Conservation (phyloP, 2,329 filamentous ascomycete genomes). For the Colletotrichum spinosum region DNA sequence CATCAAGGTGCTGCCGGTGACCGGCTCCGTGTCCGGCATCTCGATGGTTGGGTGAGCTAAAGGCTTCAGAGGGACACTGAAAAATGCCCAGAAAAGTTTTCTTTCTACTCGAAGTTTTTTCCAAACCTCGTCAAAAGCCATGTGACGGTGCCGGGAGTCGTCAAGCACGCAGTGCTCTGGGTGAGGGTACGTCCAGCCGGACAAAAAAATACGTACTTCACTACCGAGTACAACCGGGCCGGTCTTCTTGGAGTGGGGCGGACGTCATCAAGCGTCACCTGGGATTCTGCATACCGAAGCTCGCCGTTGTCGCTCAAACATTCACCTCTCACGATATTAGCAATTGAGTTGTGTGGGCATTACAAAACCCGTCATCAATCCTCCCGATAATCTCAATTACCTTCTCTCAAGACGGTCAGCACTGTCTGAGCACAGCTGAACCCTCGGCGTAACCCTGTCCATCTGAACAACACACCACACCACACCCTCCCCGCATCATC, state of each 20-base stretch:
- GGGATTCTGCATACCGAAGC: slow-evolving; percentile 7
- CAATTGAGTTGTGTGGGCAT: slow-evolving; percentile 3
- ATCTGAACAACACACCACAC: slow-evolving; percentile 10
- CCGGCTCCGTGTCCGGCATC: too few relatives aligned
- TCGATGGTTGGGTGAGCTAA: too few relatives aligned
- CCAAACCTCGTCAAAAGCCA: too few relatives aligned
- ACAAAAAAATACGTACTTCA: too few relatives aligned
- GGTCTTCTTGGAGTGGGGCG: slow-evolving; percentile 26
- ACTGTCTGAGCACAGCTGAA: slow-evolving; percentile 13
- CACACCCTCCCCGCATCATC: slow-evolving; percentile 22
- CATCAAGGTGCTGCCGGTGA: too few relatives aligned
- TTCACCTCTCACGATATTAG: slow-evolving; percentile 4
- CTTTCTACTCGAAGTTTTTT: too few relatives aligned
- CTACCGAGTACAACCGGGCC: slow-evolving; percentile 27
- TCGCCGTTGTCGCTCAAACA: slow-evolving; percentile 32
- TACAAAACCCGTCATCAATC: neutral
- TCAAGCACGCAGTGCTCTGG: neutral
- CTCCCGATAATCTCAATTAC: neutral
- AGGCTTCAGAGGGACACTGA: too few relatives aligned
- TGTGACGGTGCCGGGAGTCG: too few relatives aligned
- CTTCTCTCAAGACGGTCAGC: neutral
- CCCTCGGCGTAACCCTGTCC: slow-evolving; percentile 4
- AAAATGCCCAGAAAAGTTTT: too few relatives aligned
- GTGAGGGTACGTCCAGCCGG: slow-evolving; percentile 15
- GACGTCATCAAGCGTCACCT: slow-evolving; percentile 35